Base-by-base conservation (phyloP, 78 protist species). In the Cavenderia fasciculata region DNA sequence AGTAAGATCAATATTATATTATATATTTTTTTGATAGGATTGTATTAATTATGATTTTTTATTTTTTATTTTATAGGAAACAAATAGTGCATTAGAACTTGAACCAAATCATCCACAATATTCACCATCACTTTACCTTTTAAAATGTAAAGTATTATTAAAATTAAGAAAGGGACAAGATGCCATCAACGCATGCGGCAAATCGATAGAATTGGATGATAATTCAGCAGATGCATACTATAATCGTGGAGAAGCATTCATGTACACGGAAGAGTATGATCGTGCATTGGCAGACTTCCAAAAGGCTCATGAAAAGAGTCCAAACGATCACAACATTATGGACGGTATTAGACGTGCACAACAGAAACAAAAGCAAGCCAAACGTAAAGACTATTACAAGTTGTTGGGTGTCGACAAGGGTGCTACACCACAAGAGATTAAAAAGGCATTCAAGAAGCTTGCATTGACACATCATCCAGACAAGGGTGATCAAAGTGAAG, bases 381-480 rank as follows among this genome's bases (percentile, higher is more conserved):
- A 23, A 5, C 29, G 90, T 23, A 82, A 82, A 31, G 91, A 94
- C 44, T 87, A 65, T 65, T 94, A 94, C 74, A 79, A 87, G 78
- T 65, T 88, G 31, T 41, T 94, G 11, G 94, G 74, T 54, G 63
- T 94, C 10, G 36, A 14, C 23, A 65, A 79, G 51, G 8, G 38
- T 4, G 94, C 96, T 23, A 25, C 52, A 23, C 73, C 33, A 11
- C 46, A 19, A 25, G 93, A 87, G 47, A 85, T 95, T 77, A 87
- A 85, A 62, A 93, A 89, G 63, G 92, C 92, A 0, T 95, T 73
- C 84, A 70, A 77, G 43, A 54, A 62, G 65, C 59, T 93, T 43
- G 94, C 97, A 2, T 27, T 59, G 10, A 51, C 25, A 34, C 43
- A 72, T 52, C 95, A 93, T 63, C 95, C 95, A 19, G 95, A 92